Conservation (phyloP, 306 rosid genomes). For the Abrus pulchellus region DNA sequence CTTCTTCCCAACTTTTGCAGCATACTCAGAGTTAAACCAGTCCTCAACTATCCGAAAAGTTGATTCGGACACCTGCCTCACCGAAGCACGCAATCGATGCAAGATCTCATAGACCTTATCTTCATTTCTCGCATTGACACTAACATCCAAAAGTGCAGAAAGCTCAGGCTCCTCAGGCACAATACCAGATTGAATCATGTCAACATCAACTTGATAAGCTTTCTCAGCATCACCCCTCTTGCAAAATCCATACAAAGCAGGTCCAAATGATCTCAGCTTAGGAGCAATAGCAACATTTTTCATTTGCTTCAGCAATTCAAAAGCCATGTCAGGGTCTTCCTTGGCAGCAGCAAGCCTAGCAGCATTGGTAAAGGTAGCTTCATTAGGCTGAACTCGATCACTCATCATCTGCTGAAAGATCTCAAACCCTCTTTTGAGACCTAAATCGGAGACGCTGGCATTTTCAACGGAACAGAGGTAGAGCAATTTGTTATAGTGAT, state of each 20-base stretch:
- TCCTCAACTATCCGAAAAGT: constrained; percentile 69
- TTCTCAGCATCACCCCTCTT: constrained; percentile 72
- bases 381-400: constrained; percentile 71
- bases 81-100: constrained; percentile 71
- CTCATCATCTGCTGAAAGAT: constrained; percentile 74
- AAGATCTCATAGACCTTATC: constrained; percentile 82
- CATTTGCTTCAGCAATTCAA: constrained; percentile 80
- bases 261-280: constrained; percentile 86
- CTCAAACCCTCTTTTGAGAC: constrained; percentile 77
- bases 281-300: constrained; percentile 64
- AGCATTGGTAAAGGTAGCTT: constrained; percentile 81
- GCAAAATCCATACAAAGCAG: constrained; percentile 85
- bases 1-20: constrained; percentile 59
- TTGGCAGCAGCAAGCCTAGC: constrained; percentile 83
- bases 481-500: constrained; percentile 72
- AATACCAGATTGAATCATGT: constrained; percentile 74
- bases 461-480: constrained; percentile 70
- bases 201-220: constrained; percentile 77
- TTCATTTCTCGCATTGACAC: constrained; percentile 53
- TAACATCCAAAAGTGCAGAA: constrained; percentile 72
- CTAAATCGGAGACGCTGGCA: constrained; percentile 25
- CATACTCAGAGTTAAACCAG: constrained; percentile 78
- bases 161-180: constrained; percentile 80
- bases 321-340: constrained; percentile 89
- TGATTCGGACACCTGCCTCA: constrained; percentile 83